Evolutionary conservation across 31 red algal species (phyloP).

Genomic region (Odonthalia washingtoniensis): DNA sequence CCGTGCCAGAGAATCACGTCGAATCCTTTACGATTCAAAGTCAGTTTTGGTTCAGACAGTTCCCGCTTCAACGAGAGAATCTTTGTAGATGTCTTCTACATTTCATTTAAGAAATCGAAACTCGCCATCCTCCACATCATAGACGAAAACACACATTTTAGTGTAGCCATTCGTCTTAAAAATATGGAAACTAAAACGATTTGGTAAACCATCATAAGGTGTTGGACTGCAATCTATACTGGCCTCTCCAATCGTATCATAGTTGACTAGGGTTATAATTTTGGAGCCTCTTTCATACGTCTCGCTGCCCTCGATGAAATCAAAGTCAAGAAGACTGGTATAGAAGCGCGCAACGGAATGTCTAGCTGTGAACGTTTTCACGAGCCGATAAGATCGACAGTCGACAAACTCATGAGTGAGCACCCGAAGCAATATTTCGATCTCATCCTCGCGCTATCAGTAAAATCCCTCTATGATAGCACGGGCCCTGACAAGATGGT

Average conservation of each 20-base stretch:
- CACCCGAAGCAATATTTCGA: background rate
- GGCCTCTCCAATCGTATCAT: slow-evolving; percentile 28
- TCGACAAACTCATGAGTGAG: slow-evolving; percentile 35
- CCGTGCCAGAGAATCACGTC: slow-evolving; percentile 26
- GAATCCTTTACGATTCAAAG: background rate
- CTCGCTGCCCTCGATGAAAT: slow-evolving; percentile 1
- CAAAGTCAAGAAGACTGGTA: slow-evolving; percentile 32
- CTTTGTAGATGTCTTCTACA: slow-evolving; percentile 37
- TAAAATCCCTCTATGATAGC: slow-evolving; percentile 44
- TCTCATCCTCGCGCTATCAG: slow-evolving; percentile 1
- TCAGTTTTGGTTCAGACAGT: no score
- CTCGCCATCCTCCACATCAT: slow-evolving; percentile 41
- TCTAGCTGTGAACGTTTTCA: slow-evolving; percentile 48
- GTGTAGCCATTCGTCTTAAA: slow-evolving; percentile 7
- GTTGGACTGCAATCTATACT: slow-evolving; percentile 36
- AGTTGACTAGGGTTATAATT: slow-evolving; percentile 27
- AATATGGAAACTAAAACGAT: background rate
- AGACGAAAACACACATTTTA: slow-evolving; percentile 35
- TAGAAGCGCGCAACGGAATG: background rate
- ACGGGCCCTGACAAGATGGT: slow-evolving; percentile 34
- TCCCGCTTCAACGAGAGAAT: slow-evolving; percentile 38
- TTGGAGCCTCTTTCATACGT: slow-evolving; percentile 24
- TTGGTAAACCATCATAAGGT: background rate
- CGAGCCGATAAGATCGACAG: slow-evolving; percentile 14
- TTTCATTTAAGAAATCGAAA: background rate